Conservation (phyloP, 2,329 filamentous ascomycete species). For the Xylaria multiplex region DNA sequence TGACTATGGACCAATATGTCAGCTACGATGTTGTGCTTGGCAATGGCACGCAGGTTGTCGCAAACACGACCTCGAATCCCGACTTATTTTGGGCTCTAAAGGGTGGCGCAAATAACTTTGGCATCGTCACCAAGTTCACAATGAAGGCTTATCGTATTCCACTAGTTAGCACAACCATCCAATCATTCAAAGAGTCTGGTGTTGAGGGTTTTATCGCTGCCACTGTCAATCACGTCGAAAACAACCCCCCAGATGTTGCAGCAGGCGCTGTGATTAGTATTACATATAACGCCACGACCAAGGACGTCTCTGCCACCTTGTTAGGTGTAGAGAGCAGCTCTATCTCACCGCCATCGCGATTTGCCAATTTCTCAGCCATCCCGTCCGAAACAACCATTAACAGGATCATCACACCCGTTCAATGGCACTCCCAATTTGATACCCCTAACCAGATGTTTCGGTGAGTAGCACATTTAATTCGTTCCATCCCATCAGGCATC, state of each 20-base stretch:
- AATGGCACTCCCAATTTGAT: constrained; percentile 46
- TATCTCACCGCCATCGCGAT: constrained; percentile 48
- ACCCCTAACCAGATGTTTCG: constrained; percentile 52
- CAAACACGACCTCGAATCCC: constrained; percentile 37
- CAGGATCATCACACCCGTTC: constrained; percentile 45
- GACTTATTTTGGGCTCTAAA: constrained; percentile 47
- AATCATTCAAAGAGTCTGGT: neutral
- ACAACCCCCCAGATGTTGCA: constrained; percentile 43
- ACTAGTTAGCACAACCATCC: constrained; percentile 38
- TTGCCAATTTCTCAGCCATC: constrained; percentile 49
- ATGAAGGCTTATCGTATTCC: constrained; percentile 42
- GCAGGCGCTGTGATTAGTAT: constrained; percentile 50
- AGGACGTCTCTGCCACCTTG: constrained; percentile 39
- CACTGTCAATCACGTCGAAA: constrained; percentile 41
- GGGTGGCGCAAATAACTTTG: constrained; percentile 40
- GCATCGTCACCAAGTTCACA: constrained; percentile 26
- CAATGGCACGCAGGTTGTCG: constrained; percentile 41
- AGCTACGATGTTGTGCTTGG: constrained; percentile 43
- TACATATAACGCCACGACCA: constrained; percentile 46
- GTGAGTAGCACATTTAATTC: constrained; percentile 33
- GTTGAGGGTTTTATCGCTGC: constrained; percentile 45
- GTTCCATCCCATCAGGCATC: neutral
- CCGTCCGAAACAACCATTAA: constrained; percentile 40
- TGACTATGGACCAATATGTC: constrained; percentile 43
- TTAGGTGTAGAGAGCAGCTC: constrained; percentile 51